phyloP scores from a whole-genome alignment of 78 protist species.

The Paulinella micropora region DNA sequence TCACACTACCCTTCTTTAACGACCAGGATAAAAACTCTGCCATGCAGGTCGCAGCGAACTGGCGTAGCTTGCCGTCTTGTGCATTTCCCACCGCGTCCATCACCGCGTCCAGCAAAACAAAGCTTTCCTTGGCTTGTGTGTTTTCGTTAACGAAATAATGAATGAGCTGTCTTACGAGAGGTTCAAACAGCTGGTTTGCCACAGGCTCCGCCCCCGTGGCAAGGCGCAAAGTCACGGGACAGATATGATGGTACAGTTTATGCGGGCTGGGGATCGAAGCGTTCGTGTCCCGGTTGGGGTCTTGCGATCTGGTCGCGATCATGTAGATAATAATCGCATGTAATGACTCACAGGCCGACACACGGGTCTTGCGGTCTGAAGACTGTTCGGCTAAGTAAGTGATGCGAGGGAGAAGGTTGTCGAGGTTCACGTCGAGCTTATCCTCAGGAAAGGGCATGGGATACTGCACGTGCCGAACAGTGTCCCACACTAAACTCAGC shows the following conservation, averaged over 20 bases:
- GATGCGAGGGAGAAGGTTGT: neutral
- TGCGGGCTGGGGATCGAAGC: neutral
- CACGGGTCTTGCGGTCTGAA: neutral
- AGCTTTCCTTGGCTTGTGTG: neutral
- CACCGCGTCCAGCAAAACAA: neutral
- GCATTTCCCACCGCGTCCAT: neutral
- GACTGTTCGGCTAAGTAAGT: neutral
- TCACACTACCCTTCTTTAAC: neutral
- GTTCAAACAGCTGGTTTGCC: neutral
- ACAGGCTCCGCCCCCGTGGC: neutral
- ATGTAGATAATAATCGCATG: neutral
- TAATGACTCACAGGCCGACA: neutral
- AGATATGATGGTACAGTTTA: neutral
- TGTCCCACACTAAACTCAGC: neutral
- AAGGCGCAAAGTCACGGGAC: neutral
- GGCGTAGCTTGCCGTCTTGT: neutral
- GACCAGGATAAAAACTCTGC: neutral
- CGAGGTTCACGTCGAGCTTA: neutral
- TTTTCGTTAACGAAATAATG: neutral
- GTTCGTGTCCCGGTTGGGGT: neutral
- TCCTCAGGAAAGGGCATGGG: neutral
- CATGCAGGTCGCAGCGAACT: neutral
- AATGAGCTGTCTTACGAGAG: neutral
- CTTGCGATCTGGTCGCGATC: neutral
- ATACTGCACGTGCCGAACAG: neutral